These are phyloP conservation scores for Xylaria flabelliformis DNA, from an alignment of 495 filamentous ascomycete species.

Conservation along the genomic window DNA sequence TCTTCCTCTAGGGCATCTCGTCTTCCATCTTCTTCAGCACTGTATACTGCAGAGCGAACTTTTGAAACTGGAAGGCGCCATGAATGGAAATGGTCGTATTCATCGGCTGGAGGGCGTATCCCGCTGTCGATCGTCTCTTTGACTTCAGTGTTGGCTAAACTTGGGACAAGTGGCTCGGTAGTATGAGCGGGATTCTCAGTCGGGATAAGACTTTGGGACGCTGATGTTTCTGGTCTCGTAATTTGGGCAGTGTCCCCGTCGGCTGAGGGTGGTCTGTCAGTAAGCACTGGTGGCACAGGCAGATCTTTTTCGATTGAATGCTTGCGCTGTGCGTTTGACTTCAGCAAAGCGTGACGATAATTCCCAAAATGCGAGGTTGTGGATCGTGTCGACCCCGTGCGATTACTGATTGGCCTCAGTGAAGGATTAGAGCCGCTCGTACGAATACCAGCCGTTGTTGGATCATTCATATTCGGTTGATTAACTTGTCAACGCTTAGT, in stretches of 20 bases:
- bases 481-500: not conserved
- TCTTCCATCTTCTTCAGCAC: not conserved
- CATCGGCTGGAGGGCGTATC: slow-evolving; percentile 4
- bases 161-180: not conserved
- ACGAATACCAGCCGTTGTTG: slow-evolving; percentile 23
- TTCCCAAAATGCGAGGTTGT: slow-evolving; percentile 20
- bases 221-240: slow-evolving; percentile 20
- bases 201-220: slow-evolving; percentile 7
- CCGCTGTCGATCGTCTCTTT: not conserved
- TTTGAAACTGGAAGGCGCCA: slow-evolving; percentile 15
- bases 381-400: slow-evolving; percentile 32
- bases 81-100: slow-evolving; percentile 22
- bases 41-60: slow-evolving; percentile 7
- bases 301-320: slow-evolving; percentile 30
- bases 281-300: slow-evolving; percentile 36
- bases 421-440: slow-evolving; percentile 34
- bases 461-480: slow-evolving; percentile 9
- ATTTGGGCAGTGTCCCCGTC: slow-evolving; percentile 18
- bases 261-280: slow-evolving; percentile 11
- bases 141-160: not conserved
- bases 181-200: slow-evolving; percentile 1
- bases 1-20: not conserved
- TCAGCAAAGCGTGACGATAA: slow-evolving; percentile 34
- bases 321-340: slow-evolving; percentile 25
- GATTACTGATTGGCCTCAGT: slow-evolving; percentile 27